Percentiles rank a stretch among this genome's conserved stretches.
Evolutionary conservation across 1,284 basidiomycete species (phyloP).

Genomic region (Trichosporon sp.): DNA sequence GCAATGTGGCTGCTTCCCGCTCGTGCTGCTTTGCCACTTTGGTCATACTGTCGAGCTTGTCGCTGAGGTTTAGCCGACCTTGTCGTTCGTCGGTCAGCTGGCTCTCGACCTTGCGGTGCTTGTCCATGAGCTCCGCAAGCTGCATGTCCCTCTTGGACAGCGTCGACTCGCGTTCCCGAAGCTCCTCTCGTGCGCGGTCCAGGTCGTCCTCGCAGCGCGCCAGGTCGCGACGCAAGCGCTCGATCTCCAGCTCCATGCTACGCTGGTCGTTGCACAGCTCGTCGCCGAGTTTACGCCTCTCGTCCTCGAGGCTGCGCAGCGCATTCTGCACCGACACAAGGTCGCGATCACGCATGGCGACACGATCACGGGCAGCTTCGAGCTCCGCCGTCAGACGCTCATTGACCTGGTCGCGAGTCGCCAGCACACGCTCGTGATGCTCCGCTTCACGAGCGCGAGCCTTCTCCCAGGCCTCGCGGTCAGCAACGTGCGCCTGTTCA

Average conservation of each 20-base stretch:
- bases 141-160: slow-evolving; percentile 63
- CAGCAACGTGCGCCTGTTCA: slow-evolving; percentile 37
- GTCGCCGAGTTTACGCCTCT: slow-evolving; percentile 65
- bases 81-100: slow-evolving; percentile 78
- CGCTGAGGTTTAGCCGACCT: slow-evolving; percentile 70
- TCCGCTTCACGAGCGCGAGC: slow-evolving; percentile 49
- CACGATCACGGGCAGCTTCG: slow-evolving; percentile 48
- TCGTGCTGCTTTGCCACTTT: slow-evolving; percentile 61
- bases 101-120: slow-evolving; percentile 68
- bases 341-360: slow-evolving; percentile 53
- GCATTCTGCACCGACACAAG: slow-evolving; percentile 66
- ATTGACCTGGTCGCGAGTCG: slow-evolving; percentile 47
- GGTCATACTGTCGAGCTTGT: slow-evolving; percentile 73
- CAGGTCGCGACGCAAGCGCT: slow-evolving; percentile 78
- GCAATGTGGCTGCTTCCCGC: slow-evolving; percentile 57
- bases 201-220: slow-evolving; percentile 75
- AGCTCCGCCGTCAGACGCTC: slow-evolving; percentile 43
- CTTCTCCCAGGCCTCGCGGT: slow-evolving; percentile 42
- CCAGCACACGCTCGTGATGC: slow-evolving; percentile 42
- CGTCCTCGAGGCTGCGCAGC: slow-evolving; percentile 55
- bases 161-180: slow-evolving; percentile 62
- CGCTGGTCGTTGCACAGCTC: slow-evolving; percentile 74
- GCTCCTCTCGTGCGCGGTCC: slow-evolving; percentile 63
- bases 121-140: slow-evolving; percentile 67
- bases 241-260: slow-evolving; percentile 84